Base-by-base conservation (phyloP, 2,329 filamentous ascomycete genomes). In the Colletotrichum sp. region DNA sequence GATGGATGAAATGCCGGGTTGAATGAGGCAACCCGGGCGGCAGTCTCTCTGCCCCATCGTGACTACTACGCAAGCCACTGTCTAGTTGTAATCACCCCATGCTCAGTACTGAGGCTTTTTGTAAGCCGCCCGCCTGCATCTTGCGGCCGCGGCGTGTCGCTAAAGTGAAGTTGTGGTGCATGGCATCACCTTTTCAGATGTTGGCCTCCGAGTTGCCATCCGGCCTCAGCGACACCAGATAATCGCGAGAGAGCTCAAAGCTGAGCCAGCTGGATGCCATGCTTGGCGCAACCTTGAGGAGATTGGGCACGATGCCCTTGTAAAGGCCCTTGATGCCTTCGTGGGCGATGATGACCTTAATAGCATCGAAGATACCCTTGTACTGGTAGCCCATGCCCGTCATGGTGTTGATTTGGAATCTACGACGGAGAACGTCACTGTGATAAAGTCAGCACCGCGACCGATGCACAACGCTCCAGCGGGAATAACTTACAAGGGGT, bases 341-440 rank as follows among this genome's bases (percentile, higher is more conserved):
- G 80, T 98, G 93, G 63, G 90, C 86, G 71, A 98, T 85, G 80
- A 99, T 99, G 67, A 95, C 92, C 68, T 88, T 91, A 78, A 99
- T 88, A 5, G 97, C 97, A 82, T 98, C 95, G 77, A 92, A 89
- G 59, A 99, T 93, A 8, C 93, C 94, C 81, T 95, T 96, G 88
- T 99, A 99, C 83, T 96, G 92, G 86, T 98, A 99, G 67, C 97
- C 97, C 93, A 99, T 96, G 68, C 97, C 97, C 64, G 95, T 95
- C 97, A 99, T 99, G 70, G 97, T 98, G 86, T 99, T 99, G 87
- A 99, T 97, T 83, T 99, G 97, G 84, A 99, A 99, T 67, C 97
- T 92, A 76, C 97, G 93, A 36, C 97, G 95, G 71, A 99, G 89
- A 4, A 99, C 96, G 83, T 98, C 96, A 83, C 95, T 97, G 10